phyloP scores from a whole-genome alignment of 2,329 filamentous ascomycete genomes.

The Cryphonectria japonica region DNA sequence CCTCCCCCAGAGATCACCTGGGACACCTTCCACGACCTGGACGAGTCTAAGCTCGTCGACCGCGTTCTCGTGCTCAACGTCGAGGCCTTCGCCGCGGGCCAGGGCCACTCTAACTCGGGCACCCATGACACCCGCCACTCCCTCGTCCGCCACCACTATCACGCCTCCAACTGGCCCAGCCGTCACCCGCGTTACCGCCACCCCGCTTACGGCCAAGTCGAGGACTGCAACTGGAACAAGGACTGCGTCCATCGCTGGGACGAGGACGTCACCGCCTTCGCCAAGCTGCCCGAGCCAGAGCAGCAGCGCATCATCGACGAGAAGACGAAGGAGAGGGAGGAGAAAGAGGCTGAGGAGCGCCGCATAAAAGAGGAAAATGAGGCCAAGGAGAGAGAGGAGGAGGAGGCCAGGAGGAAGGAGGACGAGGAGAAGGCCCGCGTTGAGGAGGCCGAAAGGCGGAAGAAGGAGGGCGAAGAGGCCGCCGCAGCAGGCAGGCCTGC shows the following conservation, averaged over 20 bases:
- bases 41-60: slow-evolving; percentile 66
- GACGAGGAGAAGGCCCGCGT: slow-evolving; percentile 27
- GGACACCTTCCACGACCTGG: slow-evolving; percentile 67
- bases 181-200: slow-evolving; percentile 68
- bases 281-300: slow-evolving; percentile 60
- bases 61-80: slow-evolving; percentile 69
- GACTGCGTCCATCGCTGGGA: slow-evolving; percentile 70
- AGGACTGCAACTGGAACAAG: slow-evolving; percentile 70
- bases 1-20: slow-evolving; percentile 54
- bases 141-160: slow-evolving; percentile 74
- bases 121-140: slow-evolving; percentile 68
- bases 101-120: slow-evolving; percentile 73
- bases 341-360: slow-evolving; percentile 33
- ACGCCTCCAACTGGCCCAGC: slow-evolving; percentile 72
- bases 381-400: slow-evolving; percentile 35
- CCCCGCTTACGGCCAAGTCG: slow-evolving; percentile 70
- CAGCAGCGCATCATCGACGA: slow-evolving; percentile 53
- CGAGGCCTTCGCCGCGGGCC: slow-evolving; percentile 72
- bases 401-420: slow-evolving; percentile 43
- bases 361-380: slow-evolving; percentile 32
- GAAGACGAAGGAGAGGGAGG: slow-evolving; percentile 39
- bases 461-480: slow-evolving; percentile 31
- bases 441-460: slow-evolving; percentile 31
- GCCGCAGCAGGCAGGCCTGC: slow-evolving; percentile 25
- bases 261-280: slow-evolving; percentile 62